Conservation (phyloP, 2,329 filamentous ascomycete species). For the Fusarium camptoceras region DNA sequence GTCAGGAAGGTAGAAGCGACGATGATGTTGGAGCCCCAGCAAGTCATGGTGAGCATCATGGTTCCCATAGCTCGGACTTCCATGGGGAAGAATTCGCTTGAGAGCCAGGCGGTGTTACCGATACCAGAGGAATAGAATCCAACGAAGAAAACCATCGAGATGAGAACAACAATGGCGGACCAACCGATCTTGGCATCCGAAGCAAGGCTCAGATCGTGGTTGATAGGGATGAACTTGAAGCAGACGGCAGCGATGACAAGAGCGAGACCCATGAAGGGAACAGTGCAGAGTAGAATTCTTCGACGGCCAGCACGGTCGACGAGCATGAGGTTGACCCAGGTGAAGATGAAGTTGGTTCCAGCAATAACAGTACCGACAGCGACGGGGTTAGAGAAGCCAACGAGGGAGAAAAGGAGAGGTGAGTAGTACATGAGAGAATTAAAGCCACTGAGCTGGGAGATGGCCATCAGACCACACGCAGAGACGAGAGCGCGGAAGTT, state of each 20-base stretch:
- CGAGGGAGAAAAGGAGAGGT: conserved; percentile 61
- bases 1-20: conserved; percentile 62
- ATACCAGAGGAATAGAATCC: conserved; percentile 57
- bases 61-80: conserved; percentile 62
- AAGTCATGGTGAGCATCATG: conserved; percentile 61
- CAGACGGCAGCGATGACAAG: conserved; percentile 57
- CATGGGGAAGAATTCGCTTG: conserved; percentile 59
- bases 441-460: conserved; percentile 64
- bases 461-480: conserved; percentile 64
- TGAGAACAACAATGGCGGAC: conserved; percentile 57
- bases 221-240: conserved; percentile 57
- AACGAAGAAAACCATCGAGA: conserved; percentile 48
- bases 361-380: conserved; percentile 60
- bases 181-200: conserved; percentile 44
- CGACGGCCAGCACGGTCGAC: conserved; percentile 60
- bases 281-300: conserved; percentile 56
- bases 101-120: conserved; percentile 61
- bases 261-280: conserved; percentile 58
- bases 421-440: conserved; percentile 65
- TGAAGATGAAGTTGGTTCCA: conserved; percentile 63
- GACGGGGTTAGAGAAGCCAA: conserved; percentile 62
- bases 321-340: conserved; percentile 59
- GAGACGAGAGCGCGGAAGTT: conserved; percentile 59
- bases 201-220: conserved; percentile 55
- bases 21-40: conserved; percentile 62